Base-by-base conservation (phyloP, 2,329 filamentous ascomycete genomes). In the Pseudocercospora eumusae region DNA sequence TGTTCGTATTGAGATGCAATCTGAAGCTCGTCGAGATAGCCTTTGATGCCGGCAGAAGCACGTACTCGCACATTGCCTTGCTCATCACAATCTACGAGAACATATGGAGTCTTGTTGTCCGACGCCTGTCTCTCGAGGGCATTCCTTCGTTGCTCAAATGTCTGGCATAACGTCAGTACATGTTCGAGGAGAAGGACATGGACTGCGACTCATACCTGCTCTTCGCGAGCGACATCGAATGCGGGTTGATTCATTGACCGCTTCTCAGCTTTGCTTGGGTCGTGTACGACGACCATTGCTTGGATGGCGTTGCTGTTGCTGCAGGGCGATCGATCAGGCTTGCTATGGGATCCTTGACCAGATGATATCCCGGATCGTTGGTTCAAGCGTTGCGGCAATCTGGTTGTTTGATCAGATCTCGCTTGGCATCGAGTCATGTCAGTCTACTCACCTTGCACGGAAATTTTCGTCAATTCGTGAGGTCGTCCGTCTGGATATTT, bases 41-140 rank as follows among this genome's bases (percentile, higher is more conserved):
- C 55, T 27, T 63, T 65, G 27, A 62, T 56, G 25, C 56, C 53
- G 10, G 54, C 59, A 11, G 52, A 59, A 40, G 59, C 54, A 44
- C 54, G 59, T 6, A 64, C 44, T 15, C 59, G 59, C 18, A 64
- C 50, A 11, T 64, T 57, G 6, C 64, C 66, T 33, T 54, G 27
- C 8, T 61, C 60, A 25, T 68, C 62, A 15, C 65, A 23, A 7
- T 52, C 58, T 47, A 66, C 59, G n/a, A 62, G n/a, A 15, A 59
- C 64, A 50, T 55, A 64, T 8, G 64, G 58, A 28, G 42, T 45
- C 25, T 33, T 49, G 28, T 60, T 45, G 40, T 53, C 49, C 8
- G 66, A 44, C 2, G 42, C 50, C 18, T 58, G 42, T 6, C 53
- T 42, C 33, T 49, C 52, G 47, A 49, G 40, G 64, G 27, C 15